Base-by-base conservation (phyloP, 2,329 filamentous ascomycete species). In the Aureobasidium namibiae region DNA sequence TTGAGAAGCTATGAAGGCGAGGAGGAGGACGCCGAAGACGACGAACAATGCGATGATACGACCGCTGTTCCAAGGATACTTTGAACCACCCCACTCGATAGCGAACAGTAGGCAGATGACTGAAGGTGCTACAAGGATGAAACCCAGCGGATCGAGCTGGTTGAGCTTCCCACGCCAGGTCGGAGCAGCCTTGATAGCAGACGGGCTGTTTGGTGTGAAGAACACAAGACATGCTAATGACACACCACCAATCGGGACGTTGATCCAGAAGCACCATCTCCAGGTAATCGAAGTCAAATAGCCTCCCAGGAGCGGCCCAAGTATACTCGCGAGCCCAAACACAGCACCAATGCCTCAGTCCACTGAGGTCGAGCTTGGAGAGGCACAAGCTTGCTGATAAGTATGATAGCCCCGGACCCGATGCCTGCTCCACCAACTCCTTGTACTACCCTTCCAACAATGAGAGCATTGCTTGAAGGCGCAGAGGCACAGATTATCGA, bases 361-460 rank as follows among this genome's bases (percentile, higher is more conserved):
- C 56, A 67, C n/a, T 61, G 45, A 4, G 63, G 54, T 11, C 63
- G 53, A 46, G 62, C 64, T 31, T 59, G 41, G 1, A 65, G 58
- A 23, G 66, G 63, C 4, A 64, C 61, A 21, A 58, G 59, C 18
- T 46, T 29, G 1, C 61, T 61, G 8, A 67, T 62, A 14, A 67
- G 60, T n/a, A 65, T 64, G 14, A 73, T 67, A 4, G 69, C 70
- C 7, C 76, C 76, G 1, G 69, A 70, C 52, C 79, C 68, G 29
- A 83, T 69, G 0, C 80, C 81, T 7, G 79, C 80, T n/a, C 75
- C 78, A 2, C 79, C 80, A 14, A 79, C 68, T 8, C 81, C 81
- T 61, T 82, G 78, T 10, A 83, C 64, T 0, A 77, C 74, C 18
- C 81, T 71, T 2, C 80, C 81, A 2, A 74, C 71, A 44, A 84